Base-by-base conservation (phyloP, 805 yeast genomes). In the Ogataea saltuana region DNA sequence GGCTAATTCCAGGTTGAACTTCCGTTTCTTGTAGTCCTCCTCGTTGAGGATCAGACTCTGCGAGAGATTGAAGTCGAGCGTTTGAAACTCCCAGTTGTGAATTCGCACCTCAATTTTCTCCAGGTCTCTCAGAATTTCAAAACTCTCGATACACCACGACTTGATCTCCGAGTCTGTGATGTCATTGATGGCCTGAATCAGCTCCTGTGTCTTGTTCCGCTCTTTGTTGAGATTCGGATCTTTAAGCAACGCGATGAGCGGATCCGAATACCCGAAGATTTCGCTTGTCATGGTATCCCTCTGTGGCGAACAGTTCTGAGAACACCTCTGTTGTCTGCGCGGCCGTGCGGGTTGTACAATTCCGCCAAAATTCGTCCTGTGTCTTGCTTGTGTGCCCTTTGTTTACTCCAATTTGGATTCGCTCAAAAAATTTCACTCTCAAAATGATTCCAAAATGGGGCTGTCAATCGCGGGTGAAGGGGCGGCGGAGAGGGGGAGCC, bases 61-160 rank as follows among this genome's bases (percentile, higher is more conserved):
- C 16, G 70, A 67, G 12, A 76, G 65, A 50, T 72, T 72, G 48
- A 69, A 69, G 50, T 77, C 80, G 20, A 78, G 58, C 8, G 81
- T 72, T 33, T 74, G 61, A 44, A 78, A 77, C 40, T 77, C 80
- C 83, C 83, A 78, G 46, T 74, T 73, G 46, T 72, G 69, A 36
- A 75, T 62, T 26, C 64, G 68, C 27, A 72, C 58, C 48, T 72
- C 76, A 16, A 75, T 65, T 46, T 70, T 70, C 58, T 78, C 83
- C 31, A 78, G 60, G 33, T 76, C 72, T 49, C 77, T 69, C 23
- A 78, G 59, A 4, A 76, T 70, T 42, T 70, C 70, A 43, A 76
- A 65, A 7, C 74, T 64, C 23, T 70, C 63, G 42, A 68, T 73
- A 53, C 83, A 78, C 54, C 75, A 65, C 42, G 72, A 68, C 38